Conservation (phyloP, 2,329 filamentous ascomycete species). For the Berkeleyomyces rouxiae region DNA sequence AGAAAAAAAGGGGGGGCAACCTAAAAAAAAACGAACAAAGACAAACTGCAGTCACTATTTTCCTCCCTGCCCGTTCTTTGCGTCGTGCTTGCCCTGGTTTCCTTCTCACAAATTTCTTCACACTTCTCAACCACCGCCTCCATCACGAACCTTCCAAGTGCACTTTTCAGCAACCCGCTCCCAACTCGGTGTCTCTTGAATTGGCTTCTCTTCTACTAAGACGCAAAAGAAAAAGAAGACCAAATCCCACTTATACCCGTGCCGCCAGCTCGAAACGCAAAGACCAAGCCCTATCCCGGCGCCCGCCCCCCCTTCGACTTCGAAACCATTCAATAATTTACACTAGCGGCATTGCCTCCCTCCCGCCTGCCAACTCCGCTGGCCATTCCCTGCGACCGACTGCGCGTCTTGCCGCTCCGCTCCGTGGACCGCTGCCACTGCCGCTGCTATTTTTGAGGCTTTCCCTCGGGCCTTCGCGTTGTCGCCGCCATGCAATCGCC, state of each 20-base stretch:
- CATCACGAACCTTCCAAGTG: not conserved
- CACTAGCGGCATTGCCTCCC: not conserved
- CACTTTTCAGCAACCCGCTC: not conserved
- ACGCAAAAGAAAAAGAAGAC: not conserved
- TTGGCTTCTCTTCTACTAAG: not conserved
- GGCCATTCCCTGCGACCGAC: not conserved
- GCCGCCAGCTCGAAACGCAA: not conserved
- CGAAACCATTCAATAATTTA: not conserved
- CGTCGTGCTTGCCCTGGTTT: not conserved
- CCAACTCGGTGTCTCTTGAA: not conserved
- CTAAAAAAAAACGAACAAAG: not conserved
- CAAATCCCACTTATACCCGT: not conserved
- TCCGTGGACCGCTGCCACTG: not conserved
- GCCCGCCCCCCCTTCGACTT: too few relatives aligned
- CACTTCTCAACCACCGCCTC: not conserved
- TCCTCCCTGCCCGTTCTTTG: not conserved
- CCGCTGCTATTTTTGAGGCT: not conserved
- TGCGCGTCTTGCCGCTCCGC: not conserved
- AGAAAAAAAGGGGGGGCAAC: not conserved
- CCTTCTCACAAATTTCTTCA: not conserved
- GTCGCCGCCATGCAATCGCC: not conserved
- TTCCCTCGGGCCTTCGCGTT: not conserved
- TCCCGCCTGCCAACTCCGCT: not conserved
- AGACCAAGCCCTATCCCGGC: not conserved
- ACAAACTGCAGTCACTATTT: not conserved